Conservation (phyloP, 768 basidiomycete species). For the Gelatoporia subvermispora region DNA sequence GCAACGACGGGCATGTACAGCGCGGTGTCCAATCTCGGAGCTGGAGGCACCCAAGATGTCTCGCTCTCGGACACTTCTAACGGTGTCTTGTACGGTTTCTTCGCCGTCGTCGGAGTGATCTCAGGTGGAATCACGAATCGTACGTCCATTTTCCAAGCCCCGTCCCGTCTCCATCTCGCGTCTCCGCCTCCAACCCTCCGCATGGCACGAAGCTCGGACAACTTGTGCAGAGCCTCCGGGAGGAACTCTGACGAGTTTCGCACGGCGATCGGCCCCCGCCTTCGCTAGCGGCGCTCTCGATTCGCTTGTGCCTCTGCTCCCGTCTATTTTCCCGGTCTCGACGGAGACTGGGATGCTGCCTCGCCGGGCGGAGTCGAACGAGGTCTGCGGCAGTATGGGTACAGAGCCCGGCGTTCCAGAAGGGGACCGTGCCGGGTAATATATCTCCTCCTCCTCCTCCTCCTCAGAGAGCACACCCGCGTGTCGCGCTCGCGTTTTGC, state of each 20-base stretch:
- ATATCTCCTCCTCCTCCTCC: background rate
- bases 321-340: no score
- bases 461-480: no score
- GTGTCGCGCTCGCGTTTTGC: no score
- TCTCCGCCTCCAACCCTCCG: background rate
- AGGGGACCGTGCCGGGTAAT: no score
- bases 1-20: conserved; percentile 36
- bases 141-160: conserved; percentile 14
- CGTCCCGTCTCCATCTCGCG: background rate
- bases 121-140: conserved; percentile 33
- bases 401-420: no score
- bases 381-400: no score
- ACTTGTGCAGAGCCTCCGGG: conserved; percentile 3
- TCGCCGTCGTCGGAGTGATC: conserved; percentile 38
- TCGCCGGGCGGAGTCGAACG: no score
- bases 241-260: no score
- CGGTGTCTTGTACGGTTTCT: conserved; percentile 38
- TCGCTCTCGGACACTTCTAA: conserved; percentile 36
- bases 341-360: no score
- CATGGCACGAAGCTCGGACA: background rate
- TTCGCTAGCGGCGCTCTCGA: no score
- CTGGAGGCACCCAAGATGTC: conserved; percentile 36
- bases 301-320: no score
- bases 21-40: conserved; percentile 33
- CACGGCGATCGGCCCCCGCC: no score